phyloP scores from a whole-genome alignment of 2,329 filamentous ascomycete species.

The Cordyceps fumosorosea region DNA sequence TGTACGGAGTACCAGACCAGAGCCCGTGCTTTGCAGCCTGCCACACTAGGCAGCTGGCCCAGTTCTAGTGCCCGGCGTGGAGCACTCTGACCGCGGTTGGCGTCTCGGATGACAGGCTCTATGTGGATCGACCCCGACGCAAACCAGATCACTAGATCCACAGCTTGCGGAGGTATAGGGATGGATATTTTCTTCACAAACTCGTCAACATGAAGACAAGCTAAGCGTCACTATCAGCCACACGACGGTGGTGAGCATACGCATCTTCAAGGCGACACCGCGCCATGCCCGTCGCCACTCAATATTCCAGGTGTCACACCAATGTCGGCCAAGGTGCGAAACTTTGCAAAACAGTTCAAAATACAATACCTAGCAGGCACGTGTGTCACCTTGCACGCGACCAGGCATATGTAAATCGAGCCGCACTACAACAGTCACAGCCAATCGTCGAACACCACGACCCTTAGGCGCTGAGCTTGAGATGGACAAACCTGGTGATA shows the following conservation, averaged over 20 bases:
- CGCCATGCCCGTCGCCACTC: background rate
- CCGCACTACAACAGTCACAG: background rate
- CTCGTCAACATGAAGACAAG: no score
- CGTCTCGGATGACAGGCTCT: background rate
- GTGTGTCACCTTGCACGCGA: background rate
- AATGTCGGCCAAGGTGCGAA: background rate
- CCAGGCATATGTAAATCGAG: background rate
- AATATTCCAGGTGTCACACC: background rate
- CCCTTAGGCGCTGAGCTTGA: background rate
- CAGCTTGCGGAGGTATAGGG: background rate
- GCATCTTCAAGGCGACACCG: background rate
- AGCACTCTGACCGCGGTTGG: background rate
- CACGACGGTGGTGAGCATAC: background rate
- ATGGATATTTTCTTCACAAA: background rate
- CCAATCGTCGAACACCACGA: background rate
- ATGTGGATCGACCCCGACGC: background rate
- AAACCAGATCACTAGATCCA: conserved; percentile 1
- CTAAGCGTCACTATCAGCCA: background rate
- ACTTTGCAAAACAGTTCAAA: background rate
- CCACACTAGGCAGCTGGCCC: background rate
- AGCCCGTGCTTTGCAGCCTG: background rate
- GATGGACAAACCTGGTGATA: background rate
- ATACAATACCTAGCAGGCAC: background rate
- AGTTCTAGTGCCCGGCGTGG: background rate
- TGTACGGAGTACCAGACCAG: no score